Conservation (phyloP, 257 asterid species). For the Datura wrightii region DNA sequence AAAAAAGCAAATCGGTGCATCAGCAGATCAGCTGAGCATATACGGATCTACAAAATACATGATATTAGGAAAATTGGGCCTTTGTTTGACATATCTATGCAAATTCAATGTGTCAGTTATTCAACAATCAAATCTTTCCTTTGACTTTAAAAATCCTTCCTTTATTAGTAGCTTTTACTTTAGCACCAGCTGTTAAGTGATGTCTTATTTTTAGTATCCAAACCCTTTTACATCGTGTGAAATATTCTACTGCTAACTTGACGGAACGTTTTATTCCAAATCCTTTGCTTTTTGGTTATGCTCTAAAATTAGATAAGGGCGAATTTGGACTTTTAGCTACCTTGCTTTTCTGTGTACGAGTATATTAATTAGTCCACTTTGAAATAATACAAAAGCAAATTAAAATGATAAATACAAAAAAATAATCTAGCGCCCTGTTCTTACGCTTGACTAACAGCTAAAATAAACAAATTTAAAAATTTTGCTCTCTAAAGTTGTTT, state of each 20-base stretch:
- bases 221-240: neutral
- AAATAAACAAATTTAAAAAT: neutral
- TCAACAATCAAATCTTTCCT: conserved; percentile 22
- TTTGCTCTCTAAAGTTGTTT: neutral
- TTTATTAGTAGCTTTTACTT: neutral
- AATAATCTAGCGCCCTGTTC: neutral
- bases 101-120: neutral
- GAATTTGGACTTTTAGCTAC: conserved; percentile 10
- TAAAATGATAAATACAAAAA: neutral
- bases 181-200: conserved; percentile 21
- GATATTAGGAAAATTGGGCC: neutral
- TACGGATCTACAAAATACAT: neutral
- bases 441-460: neutral
- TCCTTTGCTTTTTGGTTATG: neutral
- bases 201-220: neutral
- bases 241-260: neutral
- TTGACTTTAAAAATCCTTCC: conserved; percentile 11
- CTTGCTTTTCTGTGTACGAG: neutral
- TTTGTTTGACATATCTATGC: neutral
- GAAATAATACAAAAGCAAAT: neutral
- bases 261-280: conserved; percentile 10
- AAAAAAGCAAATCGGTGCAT: neutral
- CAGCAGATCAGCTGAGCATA: neutral
- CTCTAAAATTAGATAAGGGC: neutral
- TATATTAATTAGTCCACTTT: neutral